phyloP scores from a whole-genome alignment of 495 filamentous ascomycete genomes.

The Cudoniella acicularis region DNA sequence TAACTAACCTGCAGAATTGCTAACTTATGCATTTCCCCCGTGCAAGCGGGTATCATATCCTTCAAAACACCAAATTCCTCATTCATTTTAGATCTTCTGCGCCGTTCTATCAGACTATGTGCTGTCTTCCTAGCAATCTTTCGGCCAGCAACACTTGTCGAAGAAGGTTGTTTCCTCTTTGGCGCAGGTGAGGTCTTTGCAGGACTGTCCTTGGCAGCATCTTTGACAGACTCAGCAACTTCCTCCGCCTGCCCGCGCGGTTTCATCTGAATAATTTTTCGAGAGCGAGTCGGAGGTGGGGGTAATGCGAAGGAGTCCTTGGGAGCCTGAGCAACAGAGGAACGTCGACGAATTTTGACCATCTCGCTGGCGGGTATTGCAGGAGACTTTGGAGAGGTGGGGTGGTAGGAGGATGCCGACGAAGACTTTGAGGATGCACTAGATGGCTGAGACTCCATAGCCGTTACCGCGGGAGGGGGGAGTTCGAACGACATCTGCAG shows the following conservation, averaged over 20 bases:
- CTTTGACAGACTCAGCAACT: slow-evolving; percentile 17
- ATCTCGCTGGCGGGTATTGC: slow-evolving; percentile 48
- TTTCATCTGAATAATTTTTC: slow-evolving; percentile 99
- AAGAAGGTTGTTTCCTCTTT: slow-evolving; percentile 66
- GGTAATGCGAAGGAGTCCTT: slow-evolving; percentile 72
- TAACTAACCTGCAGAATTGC: slow-evolving; percentile 82
- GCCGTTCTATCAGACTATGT: slow-evolving; percentile 89
- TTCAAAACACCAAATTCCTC: slow-evolving; percentile 95
- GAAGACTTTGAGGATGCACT: slow-evolving; percentile 28
- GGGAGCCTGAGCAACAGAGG: slow-evolving; percentile 46
- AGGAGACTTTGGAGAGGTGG: slow-evolving; percentile 56
- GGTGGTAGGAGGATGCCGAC: slow-evolving; percentile 45
- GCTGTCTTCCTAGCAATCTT: slow-evolving; percentile 97
- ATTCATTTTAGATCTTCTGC: slow-evolving; percentile 96
- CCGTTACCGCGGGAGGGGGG: slow-evolving; percentile 73
- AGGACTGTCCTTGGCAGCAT: slow-evolving; percentile 19
- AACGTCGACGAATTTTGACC: slow-evolving; percentile 55
- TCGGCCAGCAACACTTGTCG: slow-evolving; percentile 75
- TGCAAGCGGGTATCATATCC: slow-evolving; percentile 91
- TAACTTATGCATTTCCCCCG: slow-evolving; percentile 93
- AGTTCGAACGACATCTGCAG: slow-evolving; percentile 68
- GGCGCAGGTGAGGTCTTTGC: slow-evolving; percentile 37
- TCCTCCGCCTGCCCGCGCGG: slow-evolving; percentile 46
- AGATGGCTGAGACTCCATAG: slow-evolving; percentile 35
- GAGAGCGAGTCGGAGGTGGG: slow-evolving; percentile 84